Evolutionary conservation across 345 rosid genomes (phyloP), one percentile per base, ranked within the genome.

Genomic region (Salix viminalis): DNA sequence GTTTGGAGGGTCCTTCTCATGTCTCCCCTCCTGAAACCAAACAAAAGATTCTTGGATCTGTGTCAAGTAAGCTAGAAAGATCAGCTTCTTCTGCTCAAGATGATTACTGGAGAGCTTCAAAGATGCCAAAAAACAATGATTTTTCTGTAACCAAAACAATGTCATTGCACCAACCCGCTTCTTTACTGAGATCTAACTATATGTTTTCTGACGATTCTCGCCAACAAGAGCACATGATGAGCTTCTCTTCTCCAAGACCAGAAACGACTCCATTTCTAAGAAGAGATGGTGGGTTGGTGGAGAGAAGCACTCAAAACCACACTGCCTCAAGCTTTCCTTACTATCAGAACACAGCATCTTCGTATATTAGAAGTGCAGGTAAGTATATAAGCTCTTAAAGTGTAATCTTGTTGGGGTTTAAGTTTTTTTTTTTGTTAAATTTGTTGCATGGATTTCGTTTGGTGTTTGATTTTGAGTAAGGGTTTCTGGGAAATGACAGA

Each of bases 141-240:
- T 77, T 81, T 18, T 72, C 82, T n/a, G 75, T 70, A 21, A 24
- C 76, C 28, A 87, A 77, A 79, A n/a, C 89, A 83, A 79, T 85
- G 88, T 48, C 86, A 58, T 85, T 86, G 81, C 90, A 84, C 41
- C 90, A 85, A 56, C 77, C 70, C 48, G 68, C 73, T 76, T 79
- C 87, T 71, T 76, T 86, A 9, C 26, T 82, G 84, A 88, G 93
- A 88, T 91, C 92, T 89, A 80, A 83, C 67, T 60, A 87, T 73
- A 37, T 73, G 72, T 75, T 77, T 24, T 79, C 83, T 44, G 64
- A 64, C 12, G 84, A 77, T 73, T 26, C 84, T 80, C 72, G 78
- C 61, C 85, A 81, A 1, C 84, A 81, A 48, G 87, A 82, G 52
- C 90, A 89, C 21, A 84, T 91, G 90, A 80, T 84, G 58, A 88